Base-by-base conservation (phyloP, 257 asterid species). In the Ligustrum vulgare region DNA sequence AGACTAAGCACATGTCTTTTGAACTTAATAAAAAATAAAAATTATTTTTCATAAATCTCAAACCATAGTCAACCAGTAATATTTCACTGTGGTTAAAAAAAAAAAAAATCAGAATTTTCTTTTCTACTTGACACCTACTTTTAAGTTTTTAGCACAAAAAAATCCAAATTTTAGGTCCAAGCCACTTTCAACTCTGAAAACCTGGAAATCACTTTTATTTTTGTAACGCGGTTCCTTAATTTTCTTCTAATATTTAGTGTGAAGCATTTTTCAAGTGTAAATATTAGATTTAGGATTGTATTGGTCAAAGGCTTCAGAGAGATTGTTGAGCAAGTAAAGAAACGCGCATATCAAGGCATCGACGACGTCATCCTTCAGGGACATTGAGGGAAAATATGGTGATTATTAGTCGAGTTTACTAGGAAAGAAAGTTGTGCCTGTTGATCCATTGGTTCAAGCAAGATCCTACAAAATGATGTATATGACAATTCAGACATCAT, bases 381-480 rank as follows among this genome's bases (percentile, higher is more conserved):
- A 80, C 22, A 74, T 89, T 54, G 91, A 89, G 67, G 78, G 75
- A 5, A 76, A 75, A 13, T 86, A 80, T 31, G 34, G 78, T 8
- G 84, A 80, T 36, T 75, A 79, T 45, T 74, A 83, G 28, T 66
- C 75, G 0, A 35, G 2, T 0, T 73, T 76, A 41, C 23, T 74
- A 16, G 72, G 73, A 1, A 84, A 84, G 74, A 86, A 80, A 16
- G 37, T 85, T 5, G 87, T 86, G 0, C 79, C 73, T 0, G 84
- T 85, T 16, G 93, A 91, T 15, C 70, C 83, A 0, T 79, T 83
- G 12, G 88, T 85, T 69, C 83, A 83, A 64, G 82, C 83, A 83
- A 64, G 82, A 86, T 3, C 62, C 79, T 65, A 77, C 35, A 6
- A 18, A 18, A 60, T 10, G 77, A 63, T 79, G 25, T 69, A 36